Evolutionary conservation across 139 green algal species (phyloP).

Genomic region (Prasinococcaceae sp.): DNA sequence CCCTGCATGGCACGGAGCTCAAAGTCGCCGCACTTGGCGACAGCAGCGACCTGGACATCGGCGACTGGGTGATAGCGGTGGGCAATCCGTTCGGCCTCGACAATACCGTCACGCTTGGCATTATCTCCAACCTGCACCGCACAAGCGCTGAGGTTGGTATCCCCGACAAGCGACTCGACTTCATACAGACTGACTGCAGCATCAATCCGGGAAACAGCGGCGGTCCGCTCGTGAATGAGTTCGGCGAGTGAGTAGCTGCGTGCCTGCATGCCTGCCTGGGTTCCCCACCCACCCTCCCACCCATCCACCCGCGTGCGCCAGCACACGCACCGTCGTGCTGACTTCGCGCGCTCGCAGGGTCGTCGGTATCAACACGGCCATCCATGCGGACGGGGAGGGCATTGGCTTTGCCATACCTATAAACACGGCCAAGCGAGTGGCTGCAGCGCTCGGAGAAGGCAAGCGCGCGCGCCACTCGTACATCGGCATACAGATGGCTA

Average conservation of each 20-base stretch:
- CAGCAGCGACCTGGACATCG: conserved; percentile 13
- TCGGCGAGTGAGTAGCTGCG: too few species aligned
- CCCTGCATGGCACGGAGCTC: not conserved
- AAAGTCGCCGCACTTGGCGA: conserved; percentile 12
- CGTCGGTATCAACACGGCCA: conserved; percentile 25
- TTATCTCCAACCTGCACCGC: conserved; percentile 19
- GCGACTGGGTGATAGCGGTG: conserved; percentile 27
- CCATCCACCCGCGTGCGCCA: not conserved
- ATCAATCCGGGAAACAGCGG: conserved; percentile 30
- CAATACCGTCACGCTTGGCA: conserved; percentile 26
- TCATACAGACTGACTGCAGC: conserved; percentile 25
- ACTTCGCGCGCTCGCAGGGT: not conserved
- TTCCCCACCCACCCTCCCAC: not conserved
- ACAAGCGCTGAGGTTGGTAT: conserved; percentile 21
- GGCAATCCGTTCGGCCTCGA: conserved; percentile 31
- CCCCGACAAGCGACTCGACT: conserved; percentile 18
- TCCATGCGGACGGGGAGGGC: conserved; percentile 21
- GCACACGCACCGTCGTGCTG: not conserved
- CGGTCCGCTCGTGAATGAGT: conserved; percentile 24
- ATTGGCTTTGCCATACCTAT: conserved; percentile 29
- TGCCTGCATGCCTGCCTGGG: too few species aligned
- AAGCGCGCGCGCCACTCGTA: not conserved
- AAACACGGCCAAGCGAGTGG: conserved; percentile 1
- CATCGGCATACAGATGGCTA: not conserved
- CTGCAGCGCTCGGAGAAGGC: not conserved